These are phyloP conservation scores for Apiospora koreana DNA, from an alignment of 2,329 filamentous ascomycete species.

Conservation along the genomic window DNA sequence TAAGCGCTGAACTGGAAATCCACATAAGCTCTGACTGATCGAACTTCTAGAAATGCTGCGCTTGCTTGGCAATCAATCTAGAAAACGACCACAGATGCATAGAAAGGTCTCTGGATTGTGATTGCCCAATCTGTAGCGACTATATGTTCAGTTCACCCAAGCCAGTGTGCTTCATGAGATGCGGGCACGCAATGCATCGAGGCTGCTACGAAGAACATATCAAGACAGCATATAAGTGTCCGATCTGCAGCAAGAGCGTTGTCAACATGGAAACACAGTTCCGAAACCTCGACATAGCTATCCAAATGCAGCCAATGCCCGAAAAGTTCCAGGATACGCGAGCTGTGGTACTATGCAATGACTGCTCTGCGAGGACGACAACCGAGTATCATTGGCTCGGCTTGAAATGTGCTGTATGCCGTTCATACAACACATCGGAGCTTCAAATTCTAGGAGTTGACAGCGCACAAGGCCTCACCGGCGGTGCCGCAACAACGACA, in stretches of 20 bases:
- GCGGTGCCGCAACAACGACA: neutral
- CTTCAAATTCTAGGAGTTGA: conserved; percentile 56
- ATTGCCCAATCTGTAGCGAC: conserved; percentile 95
- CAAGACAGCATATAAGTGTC: conserved; percentile 90
- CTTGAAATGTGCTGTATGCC: conserved; percentile 77
- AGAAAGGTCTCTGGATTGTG: conserved; percentile 89
- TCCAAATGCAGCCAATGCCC: conserved; percentile 90
- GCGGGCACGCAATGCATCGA: conserved; percentile 93
- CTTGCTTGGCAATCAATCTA: conserved; percentile 89
- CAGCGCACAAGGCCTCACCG: neutral
- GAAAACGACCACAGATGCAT: conserved; percentile 89
- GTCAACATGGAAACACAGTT: conserved; percentile 97
- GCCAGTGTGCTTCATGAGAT: conserved; percentile 90
- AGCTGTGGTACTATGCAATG: conserved; percentile 88
- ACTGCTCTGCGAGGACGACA: conserved; percentile 85
- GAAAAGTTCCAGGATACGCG: conserved; percentile 75
- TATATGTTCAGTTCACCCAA: conserved; percentile 93
- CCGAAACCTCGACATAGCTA: conserved; percentile 84
- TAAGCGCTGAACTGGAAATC: conserved; percentile 39
- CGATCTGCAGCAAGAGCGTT: conserved; percentile 94
- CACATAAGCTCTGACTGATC: conserved; percentile 12
- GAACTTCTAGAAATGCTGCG: conserved; percentile 72
- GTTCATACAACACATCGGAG: conserved; percentile 70
- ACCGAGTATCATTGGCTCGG: conserved; percentile 94
- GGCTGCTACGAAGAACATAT: conserved; percentile 88